phyloP scores from a whole-genome alignment of 1,139 yeast species.

The Schizosaccharomyces versatilis region DNA sequence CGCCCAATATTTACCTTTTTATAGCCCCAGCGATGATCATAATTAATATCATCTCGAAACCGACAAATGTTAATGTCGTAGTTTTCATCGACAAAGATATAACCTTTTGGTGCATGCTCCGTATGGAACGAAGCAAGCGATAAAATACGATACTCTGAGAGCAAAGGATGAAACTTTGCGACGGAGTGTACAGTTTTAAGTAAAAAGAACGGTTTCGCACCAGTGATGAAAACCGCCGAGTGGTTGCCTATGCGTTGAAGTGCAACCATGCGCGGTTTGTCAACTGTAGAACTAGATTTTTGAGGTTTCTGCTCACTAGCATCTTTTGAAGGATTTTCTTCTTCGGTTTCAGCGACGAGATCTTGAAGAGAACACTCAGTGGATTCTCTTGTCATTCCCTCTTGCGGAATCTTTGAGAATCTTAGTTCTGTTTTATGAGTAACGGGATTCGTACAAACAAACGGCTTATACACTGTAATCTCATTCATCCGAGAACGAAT shows the following conservation, averaged over 20 bases:
- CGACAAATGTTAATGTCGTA: slow-evolving; percentile 54
- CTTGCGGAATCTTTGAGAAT: slow-evolving; percentile 6
- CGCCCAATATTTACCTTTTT: slow-evolving; percentile 30
- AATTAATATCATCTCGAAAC: slow-evolving; percentile 29
- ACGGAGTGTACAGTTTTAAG: slow-evolving; percentile 40
- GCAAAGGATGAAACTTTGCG: slow-evolving; percentile 48
- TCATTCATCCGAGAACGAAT: slow-evolving; percentile 66
- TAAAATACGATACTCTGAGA: slow-evolving; percentile 23
- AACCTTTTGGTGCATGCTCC: slow-evolving; percentile 25
- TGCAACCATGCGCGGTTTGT: slow-evolving; percentile 27
- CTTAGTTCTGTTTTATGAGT: slow-evolving; percentile 1
- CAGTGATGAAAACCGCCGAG: slow-evolving; percentile 49
- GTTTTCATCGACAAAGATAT: slow-evolving; percentile 50
- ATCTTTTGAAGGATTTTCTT: not conserved
- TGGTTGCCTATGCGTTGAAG: slow-evolving; percentile 36
- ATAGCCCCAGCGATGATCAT: slow-evolving; percentile 45
- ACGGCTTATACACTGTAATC: slow-evolving; percentile 38
- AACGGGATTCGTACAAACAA: not conserved
- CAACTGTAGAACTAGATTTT: not conserved
- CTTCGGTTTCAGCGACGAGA: no score
- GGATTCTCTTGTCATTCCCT: not conserved
- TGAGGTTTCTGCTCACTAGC: not conserved
- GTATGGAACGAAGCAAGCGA: slow-evolving; percentile 21
- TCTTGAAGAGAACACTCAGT: not conserved
- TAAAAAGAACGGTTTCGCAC: slow-evolving; percentile 48